Evolutionary conservation across 805 yeast genomes (phyloP), one percentile per base, ranked within the genome.

Genomic region (Yamadazyma sp.): DNA sequence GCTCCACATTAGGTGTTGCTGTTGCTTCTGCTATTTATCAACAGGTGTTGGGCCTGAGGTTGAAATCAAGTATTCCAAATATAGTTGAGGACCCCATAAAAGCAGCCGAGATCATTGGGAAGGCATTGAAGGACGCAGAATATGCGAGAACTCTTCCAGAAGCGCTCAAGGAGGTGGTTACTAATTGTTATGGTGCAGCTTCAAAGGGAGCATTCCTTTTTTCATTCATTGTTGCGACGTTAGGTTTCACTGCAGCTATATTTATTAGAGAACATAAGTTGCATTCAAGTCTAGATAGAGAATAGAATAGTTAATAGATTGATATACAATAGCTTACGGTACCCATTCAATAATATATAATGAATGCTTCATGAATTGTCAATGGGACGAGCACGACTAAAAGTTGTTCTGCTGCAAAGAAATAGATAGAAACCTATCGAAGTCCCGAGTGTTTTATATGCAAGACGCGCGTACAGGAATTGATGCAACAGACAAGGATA

Each of bases 1-100:
- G 95, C 0, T 82, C 91, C n/a, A 84, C 93, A 0, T 60, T 86
- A 33, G 95, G 95, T 25, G 89, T 87, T 11, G 67, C 90, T 1
- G 49, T 80, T 9, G 80, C 85, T 0, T 73, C 84, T 14, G 80
- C 88, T 3, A 65, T 82, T 18, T 84, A 83, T 63, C 84, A 78
- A 51, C 66, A 67, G 34, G 53, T 66, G 7, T 64, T 82, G 37
- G 45, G 49, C 15, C 22, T 32, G 4, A 38, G 41, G n/a, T 50
- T 69, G 43, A 45, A 35, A 6, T 23, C 18, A 4, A 46, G 34
- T 10, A 41, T 59, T 12, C 48, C 54, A 6, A 25, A 43, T 11
- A 32, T 57, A 7, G 47, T 57, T 13, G 35, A 42, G 5, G 71
- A 73, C 37, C 51, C 57, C 11, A 40, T 57, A 0, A 58, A 65